Evolutionary conservation across 805 yeast species (phyloP).

Genomic region (Pichia paraexigua): DNA sequence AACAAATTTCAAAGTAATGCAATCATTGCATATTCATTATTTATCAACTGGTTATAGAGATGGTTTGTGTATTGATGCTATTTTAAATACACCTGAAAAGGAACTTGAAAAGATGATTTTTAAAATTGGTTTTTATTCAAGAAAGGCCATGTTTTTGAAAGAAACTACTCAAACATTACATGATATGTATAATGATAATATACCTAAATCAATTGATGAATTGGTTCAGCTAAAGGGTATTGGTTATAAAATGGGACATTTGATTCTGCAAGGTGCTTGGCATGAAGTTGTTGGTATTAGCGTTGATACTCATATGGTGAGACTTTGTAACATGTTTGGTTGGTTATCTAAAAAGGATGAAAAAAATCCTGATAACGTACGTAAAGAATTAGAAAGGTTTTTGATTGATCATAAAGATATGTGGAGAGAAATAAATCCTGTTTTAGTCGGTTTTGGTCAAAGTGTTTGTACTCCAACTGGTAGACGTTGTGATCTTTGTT

Average conservation of each 20-base stretch:
- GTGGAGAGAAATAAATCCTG: constrained; percentile 83
- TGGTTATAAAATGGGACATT: constrained; percentile 91
- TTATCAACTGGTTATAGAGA: constrained; percentile 30
- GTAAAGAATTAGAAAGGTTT: constrained; percentile 65
- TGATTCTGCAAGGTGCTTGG: constrained; percentile 82
- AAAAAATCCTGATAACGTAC: constrained; percentile 67
- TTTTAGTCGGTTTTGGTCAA: constrained; percentile 91
- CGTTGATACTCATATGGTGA: constrained; percentile 84
- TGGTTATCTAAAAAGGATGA: constrained; percentile 50
- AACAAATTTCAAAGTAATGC: constrained; percentile 67
- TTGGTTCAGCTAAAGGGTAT: constrained; percentile 76
- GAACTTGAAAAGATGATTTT: constrained; percentile 59
- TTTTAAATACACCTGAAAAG: constrained; percentile 40
- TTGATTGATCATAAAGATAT: constrained; percentile 46
- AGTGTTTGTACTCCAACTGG: constrained; percentile 71
- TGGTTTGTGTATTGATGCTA: constrained; percentile 53
- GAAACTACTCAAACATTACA: constrained; percentile 47
- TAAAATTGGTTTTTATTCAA: constrained; percentile 79
- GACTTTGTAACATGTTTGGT: constrained; percentile 71
- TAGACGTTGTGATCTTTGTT: constrained; percentile 63
- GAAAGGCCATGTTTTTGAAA: constrained; percentile 68
- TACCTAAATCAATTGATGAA: constrained; percentile 64
- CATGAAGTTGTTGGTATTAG: constrained; percentile 73
- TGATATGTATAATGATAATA: constrained; percentile 50
- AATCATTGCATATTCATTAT: constrained; percentile 44